Conservation (phyloP, 192 early-diverging fungal species). For the Coemansia sp. region DNA sequence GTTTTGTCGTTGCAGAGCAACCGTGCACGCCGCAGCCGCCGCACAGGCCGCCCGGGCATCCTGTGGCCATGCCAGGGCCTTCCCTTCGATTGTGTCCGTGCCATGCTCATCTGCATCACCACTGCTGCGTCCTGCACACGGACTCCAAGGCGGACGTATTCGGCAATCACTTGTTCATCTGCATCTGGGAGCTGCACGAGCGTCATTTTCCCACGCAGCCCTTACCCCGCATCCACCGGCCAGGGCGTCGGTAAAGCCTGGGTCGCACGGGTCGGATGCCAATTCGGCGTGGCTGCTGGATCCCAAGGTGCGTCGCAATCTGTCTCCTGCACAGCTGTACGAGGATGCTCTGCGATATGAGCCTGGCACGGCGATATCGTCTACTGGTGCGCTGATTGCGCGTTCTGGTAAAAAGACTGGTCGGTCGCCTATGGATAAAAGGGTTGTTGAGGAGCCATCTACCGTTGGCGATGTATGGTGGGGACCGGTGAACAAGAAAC, state of each 20-base stretch:
- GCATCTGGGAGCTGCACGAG: neutral
- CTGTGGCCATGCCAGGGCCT: no score
- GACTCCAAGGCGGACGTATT: no score
- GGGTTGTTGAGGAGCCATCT: conserved; percentile 87
- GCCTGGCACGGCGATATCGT: conserved; percentile 81
- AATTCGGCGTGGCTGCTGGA: conserved; percentile 1
- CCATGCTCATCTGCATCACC: no score
- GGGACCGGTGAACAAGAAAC: conserved; percentile 95
- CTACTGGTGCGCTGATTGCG: conserved; percentile 85
- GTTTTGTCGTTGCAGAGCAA: neutral
- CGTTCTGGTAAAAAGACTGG: conserved; percentile 91
- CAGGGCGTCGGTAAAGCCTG: neutral
- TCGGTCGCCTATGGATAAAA: conserved; percentile 93
- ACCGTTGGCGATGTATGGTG: conserved; percentile 92
- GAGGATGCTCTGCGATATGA: conserved; percentile 85
- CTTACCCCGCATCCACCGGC: neutral
- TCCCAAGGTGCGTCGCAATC: conserved; percentile 56
- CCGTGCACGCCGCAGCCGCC: neutral
- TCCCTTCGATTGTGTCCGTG: no score
- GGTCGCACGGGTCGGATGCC: conserved; percentile 6
- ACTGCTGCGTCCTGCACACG: no score
- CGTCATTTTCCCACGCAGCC: conserved; percentile 3
- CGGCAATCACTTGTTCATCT: neutral
- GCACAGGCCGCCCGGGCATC: neutral
- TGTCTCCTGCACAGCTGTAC: conserved; percentile 75